Percentiles rank a stretch among this genome's conserved stretches.
Evolutionary conservation across 345 rosid genomes (phyloP).

Genomic region (Microcos paniculata): DNA sequence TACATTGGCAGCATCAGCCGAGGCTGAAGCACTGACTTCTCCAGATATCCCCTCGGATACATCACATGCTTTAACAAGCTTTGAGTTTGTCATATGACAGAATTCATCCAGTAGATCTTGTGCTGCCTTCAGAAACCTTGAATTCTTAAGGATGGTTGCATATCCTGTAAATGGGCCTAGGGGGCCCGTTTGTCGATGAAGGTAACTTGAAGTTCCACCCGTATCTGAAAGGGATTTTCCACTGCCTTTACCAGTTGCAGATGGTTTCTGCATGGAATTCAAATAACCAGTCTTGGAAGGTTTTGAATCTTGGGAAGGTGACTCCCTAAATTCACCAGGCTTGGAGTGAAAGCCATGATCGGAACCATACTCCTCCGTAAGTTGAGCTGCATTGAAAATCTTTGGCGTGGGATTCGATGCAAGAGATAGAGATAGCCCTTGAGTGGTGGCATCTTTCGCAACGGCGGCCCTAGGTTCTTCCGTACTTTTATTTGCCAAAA

Average conservation of each 20-base stretch:
- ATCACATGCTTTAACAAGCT: conserved; percentile 6
- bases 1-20: conserved; percentile 18
- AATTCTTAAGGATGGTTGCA: conserved; percentile 59
- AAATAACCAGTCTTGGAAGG: not conserved
- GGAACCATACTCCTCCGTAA: conserved; percentile 26
- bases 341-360: conserved; percentile 6
- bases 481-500: conserved; percentile 19
- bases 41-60: conserved; percentile 18
- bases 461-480: not conserved
- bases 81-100: conserved; percentile 24
- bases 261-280: conserved; percentile 26
- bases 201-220: conserved; percentile 25
- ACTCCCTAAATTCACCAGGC: conserved; percentile 15
- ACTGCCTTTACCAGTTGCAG: conserved; percentile 18
- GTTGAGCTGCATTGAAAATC: conserved; percentile 7
- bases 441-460: conserved; percentile 24
- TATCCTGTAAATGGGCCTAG: conserved; percentile 79
- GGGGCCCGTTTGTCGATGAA: conserved; percentile 43
- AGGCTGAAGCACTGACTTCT: conserved; percentile 25
- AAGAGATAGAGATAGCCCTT: conserved; percentile 53
- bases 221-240: conserved; percentile 34
- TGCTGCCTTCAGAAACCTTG: conserved; percentile 56
- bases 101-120: conserved; percentile 49
- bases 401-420: conserved; percentile 40
- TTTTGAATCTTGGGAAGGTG: conserved; percentile 25